Percentiles rank a stretch among this genome's conserved stretches.
Conservation (phyloP, 2,329 filamentous ascomycete genomes). For the Fusarium subglutinans region DNA sequence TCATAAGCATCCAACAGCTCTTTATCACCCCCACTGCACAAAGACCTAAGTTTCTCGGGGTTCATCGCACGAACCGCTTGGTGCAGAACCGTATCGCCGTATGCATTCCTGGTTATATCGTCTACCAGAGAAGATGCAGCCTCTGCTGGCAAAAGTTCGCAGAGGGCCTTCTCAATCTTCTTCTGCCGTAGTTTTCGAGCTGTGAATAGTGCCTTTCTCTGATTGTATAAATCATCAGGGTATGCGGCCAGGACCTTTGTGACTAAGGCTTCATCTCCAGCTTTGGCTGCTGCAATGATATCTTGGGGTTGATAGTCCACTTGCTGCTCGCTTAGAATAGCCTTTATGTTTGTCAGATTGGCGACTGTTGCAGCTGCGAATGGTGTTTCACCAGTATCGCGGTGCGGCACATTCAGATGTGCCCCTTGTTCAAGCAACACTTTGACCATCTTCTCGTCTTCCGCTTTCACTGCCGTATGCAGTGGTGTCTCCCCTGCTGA, state of each 20-base stretch:
- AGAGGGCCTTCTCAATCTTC: background rate
- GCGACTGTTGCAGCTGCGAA: background rate
- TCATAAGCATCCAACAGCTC: background rate
- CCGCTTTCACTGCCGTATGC: fast-evolving
- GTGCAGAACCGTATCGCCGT: background rate
- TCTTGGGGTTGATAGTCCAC: background rate
- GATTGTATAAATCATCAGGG: background rate
- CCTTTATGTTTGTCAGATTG: background rate
- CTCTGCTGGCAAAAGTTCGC: fast-evolving
- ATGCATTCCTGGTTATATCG: background rate
- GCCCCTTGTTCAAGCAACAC: background rate
- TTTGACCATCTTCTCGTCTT: background rate
- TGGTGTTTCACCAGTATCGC: background rate
- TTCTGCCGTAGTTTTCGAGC: fast-evolving
- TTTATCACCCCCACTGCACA: background rate
- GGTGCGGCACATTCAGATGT: background rate
- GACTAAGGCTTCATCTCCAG: background rate
- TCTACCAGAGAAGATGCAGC: background rate
- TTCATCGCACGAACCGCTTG: background rate
- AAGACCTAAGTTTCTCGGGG: fast-evolving
- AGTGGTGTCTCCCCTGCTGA: background rate
- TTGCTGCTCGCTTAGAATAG: background rate
- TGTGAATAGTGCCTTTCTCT: background rate
- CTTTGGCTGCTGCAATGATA: background rate
- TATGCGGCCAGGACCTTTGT: background rate